These are phyloP conservation scores for Volutella citrinella DNA, from an alignment of 2,329 filamentous ascomycete species.

Conservation along the genomic window DNA sequence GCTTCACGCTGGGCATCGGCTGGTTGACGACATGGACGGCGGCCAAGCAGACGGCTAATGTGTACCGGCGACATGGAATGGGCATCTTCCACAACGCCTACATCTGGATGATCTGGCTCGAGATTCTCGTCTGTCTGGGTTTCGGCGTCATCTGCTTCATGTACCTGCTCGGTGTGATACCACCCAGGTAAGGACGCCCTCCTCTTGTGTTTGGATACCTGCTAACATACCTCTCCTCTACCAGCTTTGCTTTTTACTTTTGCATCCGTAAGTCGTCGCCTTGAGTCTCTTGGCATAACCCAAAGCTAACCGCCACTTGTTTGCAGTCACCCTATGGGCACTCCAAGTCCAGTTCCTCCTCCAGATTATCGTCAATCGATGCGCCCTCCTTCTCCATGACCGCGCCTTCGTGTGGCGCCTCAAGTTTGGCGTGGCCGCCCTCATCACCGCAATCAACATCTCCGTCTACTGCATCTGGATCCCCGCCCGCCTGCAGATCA, in stretches of 20 bases:
- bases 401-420: conserved; percentile 4
- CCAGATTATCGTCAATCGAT: conserved; percentile 19
- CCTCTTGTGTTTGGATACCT: not conserved
- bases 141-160: conserved; percentile 37
- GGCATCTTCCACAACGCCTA: conserved; percentile 37
- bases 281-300: too few relatives aligned
- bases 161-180: conserved; percentile 21
- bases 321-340: conserved; percentile 7
- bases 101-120: conserved; percentile 47
- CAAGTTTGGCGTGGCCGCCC: conserved; percentile 6
- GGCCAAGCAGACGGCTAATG: conserved; percentile 31
- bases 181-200: conserved; percentile 18
- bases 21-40: conserved; percentile 36
- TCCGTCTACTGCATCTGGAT: conserved; percentile 48
- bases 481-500: conserved; percentile 40
- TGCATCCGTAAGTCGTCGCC: conserved; percentile 19
- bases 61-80: conserved; percentile 30
- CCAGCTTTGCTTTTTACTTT: conserved; percentile 28
- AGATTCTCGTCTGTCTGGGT: conserved; percentile 38
- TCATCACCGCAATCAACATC: conserved; percentile 45
- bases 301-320: conserved; percentile 2
- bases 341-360: conserved; percentile 11
- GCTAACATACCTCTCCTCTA: too few relatives aligned
- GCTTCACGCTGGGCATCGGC: conserved; percentile 37
- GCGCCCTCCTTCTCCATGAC: conserved; percentile 17